Conservation (phyloP, 345 rosid species). For the Kernera saxatilis region DNA sequence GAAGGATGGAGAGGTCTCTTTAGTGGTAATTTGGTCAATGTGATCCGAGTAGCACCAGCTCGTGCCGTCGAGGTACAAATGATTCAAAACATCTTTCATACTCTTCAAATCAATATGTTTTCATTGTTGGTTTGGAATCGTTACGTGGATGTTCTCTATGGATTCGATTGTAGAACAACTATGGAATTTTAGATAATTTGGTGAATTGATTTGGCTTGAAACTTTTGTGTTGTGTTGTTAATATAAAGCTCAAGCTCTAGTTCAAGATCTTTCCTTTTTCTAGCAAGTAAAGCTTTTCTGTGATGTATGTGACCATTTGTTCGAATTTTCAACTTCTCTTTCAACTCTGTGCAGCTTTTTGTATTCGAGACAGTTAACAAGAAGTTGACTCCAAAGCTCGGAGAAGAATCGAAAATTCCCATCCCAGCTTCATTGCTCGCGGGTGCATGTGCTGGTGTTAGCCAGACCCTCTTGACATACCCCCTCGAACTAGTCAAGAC, state of each 20-base stretch:
- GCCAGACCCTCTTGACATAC: constrained; percentile 84
- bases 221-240: neutral
- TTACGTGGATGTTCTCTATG: neutral
- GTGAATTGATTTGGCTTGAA: neutral
- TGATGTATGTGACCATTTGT: neutral
- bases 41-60: constrained; percentile 91
- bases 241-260: neutral
- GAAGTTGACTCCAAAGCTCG: constrained; percentile 56
- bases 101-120: neutral
- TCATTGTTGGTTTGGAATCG: neutral
- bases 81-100: neutral
- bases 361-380: constrained; percentile 84
- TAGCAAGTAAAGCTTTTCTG: too few relatives aligned
- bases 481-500: constrained; percentile 92
- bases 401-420: constrained; percentile 59
- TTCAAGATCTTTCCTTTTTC: too few relatives aligned
- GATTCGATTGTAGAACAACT: neutral
- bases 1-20: constrained; percentile 97
- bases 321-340: neutral
- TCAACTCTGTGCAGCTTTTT: constrained; percentile 51
- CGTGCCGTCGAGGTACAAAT: constrained; percentile 86
- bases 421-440: constrained; percentile 81
- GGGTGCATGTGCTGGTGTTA: constrained; percentile 96
- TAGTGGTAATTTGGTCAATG: constrained; percentile 88
- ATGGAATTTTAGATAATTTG: neutral